phyloP scores from a whole-genome alignment of 129 eudicot species.

The Tagetes erecta region DNA sequence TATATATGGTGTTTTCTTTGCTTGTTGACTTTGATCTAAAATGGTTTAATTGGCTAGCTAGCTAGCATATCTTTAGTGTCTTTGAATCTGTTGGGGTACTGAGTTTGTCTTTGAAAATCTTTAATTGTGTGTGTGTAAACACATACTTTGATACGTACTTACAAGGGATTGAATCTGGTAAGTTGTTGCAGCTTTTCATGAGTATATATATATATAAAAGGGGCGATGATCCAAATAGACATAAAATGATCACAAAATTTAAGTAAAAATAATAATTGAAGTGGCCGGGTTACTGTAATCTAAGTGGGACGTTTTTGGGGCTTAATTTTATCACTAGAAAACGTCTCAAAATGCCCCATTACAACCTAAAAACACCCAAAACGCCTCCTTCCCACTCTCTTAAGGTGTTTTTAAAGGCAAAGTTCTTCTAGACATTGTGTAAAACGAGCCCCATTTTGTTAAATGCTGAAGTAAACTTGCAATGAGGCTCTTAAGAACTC shows the following conservation, averaged over 20 bases:
- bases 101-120: conserved; percentile 14
- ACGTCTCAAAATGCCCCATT: too few species aligned
- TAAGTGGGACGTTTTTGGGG: not conserved
- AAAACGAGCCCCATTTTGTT: too few species aligned
- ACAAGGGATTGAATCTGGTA: conserved; percentile 4
- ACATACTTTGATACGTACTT: not conserved
- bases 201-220: conserved; percentile 13
- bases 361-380: too few species aligned
- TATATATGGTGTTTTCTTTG: conserved; percentile 2
- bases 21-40: conserved; percentile 26
- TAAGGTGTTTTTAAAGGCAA: too few species aligned
- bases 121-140: not conserved
- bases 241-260: conserved; percentile 11
- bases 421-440: too few species aligned
- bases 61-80: conserved; percentile 6
- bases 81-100: conserved; percentile 24
- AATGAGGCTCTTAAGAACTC: too few species aligned
- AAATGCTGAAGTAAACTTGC: too few species aligned
- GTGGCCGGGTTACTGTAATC: conserved; percentile 26
- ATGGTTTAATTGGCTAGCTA: not conserved
- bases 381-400: too few species aligned
- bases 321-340: too few species aligned
- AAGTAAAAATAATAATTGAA: not conserved
- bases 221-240: conserved; percentile 16
- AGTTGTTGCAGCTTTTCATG: conserved; percentile 34